Evolutionary conservation across 2,329 filamentous ascomycete genomes (phyloP), one percentile per base, ranked within the genome.

Genomic region (Diaporthe citriasiana): DNA sequence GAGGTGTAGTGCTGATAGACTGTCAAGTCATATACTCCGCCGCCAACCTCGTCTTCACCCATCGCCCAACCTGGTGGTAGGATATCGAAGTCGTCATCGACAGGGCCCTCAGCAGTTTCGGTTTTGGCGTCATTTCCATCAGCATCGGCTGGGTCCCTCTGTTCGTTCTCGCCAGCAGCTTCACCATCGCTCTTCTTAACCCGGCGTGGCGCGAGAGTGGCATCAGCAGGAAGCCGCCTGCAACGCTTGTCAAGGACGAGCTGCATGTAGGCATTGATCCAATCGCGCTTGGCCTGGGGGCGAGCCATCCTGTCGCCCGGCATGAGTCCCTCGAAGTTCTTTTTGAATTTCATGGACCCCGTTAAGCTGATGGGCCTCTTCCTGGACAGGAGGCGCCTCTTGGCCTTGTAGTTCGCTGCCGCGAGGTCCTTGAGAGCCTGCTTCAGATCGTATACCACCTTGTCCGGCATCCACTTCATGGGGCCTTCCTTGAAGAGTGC

Each of bases 381-480:
- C 15, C 63, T 40, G n/a, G 63, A 27, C 15, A 68, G 4, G 4
- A 68, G 63, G 3, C 63, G 63, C 33, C 38, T 68, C 63, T 68
- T 68, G 63, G 63, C n/a, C 63, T 40, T 68, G 45, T n/a, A 38
- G 17, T 40, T 53, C 2, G 63, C 63, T 13, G 15, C n/a, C 9
- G 10, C 7, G 4, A 68, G n/a, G 22, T 68, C 47, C 22, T 53
- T 40, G 47, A 68, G 45, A 1, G 47, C 45, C 22, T 51, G 33
- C 10, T 68, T 68, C 3, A 68, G 2, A 1, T 22, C 63, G 22
- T 53, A 53, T 1, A 12, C 63, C 12, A 40, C 33, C 15, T 68
- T 25, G 4, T 38, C 63, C 13, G 63, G 63, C n/a, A 53, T 27
- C 63, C 63, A 68, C 22, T 68, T 35, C 63, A 68, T 68, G 15